phyloP scores from a whole-genome alignment of 2,329 filamentous ascomycete genomes.

The Ceratocystis colombiana region DNA sequence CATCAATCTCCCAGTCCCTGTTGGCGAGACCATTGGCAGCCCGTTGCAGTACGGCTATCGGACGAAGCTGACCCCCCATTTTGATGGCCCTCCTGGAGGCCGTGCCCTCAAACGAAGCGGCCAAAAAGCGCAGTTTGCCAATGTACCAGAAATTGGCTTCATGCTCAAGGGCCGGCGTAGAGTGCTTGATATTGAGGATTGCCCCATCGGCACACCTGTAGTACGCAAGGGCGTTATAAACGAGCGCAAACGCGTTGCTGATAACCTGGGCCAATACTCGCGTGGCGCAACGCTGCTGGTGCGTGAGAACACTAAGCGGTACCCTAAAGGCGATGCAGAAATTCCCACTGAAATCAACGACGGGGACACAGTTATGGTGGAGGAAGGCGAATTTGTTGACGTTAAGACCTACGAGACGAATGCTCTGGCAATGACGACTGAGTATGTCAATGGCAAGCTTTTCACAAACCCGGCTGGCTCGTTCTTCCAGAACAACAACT shows the following conservation, averaged over 20 bases:
- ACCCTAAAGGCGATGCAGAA: conserved; percentile 39
- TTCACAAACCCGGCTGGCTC: conserved; percentile 87
- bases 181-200: conserved; percentile 93
- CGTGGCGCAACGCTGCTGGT: conserved; percentile 81
- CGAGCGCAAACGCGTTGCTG: conserved; percentile 65
- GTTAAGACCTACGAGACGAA: conserved; percentile 84
- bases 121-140: conserved; percentile 41
- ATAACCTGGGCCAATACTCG: conserved; percentile 60
- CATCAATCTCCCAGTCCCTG: conserved; percentile 61
- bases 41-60: conserved; percentile 88
- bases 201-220: conserved; percentile 82
- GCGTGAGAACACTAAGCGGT: conserved; percentile 69
- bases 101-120: conserved; percentile 42
- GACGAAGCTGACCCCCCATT: conserved; percentile 95
- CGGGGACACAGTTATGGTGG: conserved; percentile 39
- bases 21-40: conserved; percentile 79
- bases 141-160: conserved; percentile 76
- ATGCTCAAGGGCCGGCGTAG: conserved; percentile 70
- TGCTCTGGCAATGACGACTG: conserved; percentile 68
- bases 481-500: conserved; percentile 99
- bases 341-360: conserved; percentile 29
- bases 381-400: conserved; percentile 48
- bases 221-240: conserved; percentile 68
- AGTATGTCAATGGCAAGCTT: conserved; percentile 75
- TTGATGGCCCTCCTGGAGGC: conserved; percentile 61